Evolutionary conservation across 139 green algal species (phyloP).

Genomic region (Chlamydomonas urium): DNA sequence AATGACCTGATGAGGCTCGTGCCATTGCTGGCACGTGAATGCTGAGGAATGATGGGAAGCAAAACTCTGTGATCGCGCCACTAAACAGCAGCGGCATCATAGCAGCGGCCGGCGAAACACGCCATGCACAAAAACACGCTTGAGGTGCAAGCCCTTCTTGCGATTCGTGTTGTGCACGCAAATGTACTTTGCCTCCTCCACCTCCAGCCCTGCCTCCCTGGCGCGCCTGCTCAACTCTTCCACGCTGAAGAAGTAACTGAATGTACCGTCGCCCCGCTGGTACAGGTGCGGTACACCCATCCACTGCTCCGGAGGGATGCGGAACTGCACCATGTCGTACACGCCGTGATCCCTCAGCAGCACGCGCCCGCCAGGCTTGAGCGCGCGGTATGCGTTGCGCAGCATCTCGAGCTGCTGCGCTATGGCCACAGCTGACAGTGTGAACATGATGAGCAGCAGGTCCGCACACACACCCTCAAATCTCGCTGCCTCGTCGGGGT

Average conservation of each 20-base stretch:
- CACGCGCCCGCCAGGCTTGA: constrained; percentile 58
- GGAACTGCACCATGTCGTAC: constrained; percentile 71
- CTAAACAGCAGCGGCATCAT: too few relatives aligned
- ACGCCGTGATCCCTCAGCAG: constrained; percentile 74
- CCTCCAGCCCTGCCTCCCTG: constrained; percentile 46
- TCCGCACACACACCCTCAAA: constrained; percentile 42
- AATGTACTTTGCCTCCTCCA: constrained; percentile 59
- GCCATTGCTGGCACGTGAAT: too few relatives aligned
- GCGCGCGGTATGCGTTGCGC: constrained; percentile 28
- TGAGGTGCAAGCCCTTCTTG: constrained; percentile 51
- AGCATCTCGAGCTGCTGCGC: constrained; percentile 39
- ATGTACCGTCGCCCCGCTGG: constrained; percentile 59
- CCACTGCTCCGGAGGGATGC: constrained; percentile 49
- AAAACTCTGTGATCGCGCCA: too few relatives aligned
- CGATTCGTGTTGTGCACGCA: constrained; percentile 58
- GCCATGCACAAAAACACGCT: constrained; percentile 73
- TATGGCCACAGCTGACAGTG: constrained; percentile 58
- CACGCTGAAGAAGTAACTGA: constrained; percentile 70
- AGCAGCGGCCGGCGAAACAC: constrained; percentile 63
- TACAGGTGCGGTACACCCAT: constrained; percentile 51
- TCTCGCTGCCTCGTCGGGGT: constrained; percentile 5
- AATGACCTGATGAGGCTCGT: too few relatives aligned
- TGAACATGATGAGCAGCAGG: constrained; percentile 72
- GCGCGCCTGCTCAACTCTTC: constrained; percentile 47
- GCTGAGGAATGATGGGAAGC: too few relatives aligned